A percentile compares a stretch with the other conserved stretches of the same genome.
Evolutionary conservation across 352 stramenopile species (phyloP).

Genomic region (Hyphochytrium catenoides): DNA sequence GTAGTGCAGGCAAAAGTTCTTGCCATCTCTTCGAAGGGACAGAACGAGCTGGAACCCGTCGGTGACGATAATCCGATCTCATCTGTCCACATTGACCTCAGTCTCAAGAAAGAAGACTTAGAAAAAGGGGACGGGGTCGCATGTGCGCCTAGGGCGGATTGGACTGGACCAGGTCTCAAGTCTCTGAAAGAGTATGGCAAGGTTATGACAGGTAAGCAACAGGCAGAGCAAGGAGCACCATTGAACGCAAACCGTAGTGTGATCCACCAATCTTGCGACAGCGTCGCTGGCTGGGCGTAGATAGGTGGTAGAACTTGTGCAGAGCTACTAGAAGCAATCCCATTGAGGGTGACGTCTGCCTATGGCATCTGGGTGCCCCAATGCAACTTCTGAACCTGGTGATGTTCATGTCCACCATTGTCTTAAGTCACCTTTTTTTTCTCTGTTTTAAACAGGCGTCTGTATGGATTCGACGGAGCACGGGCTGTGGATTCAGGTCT

Average conservation of each 20-base stretch:
- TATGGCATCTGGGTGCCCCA: no score
- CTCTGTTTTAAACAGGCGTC: no score
- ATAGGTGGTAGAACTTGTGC: no score
- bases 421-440: no score
- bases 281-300: no score
- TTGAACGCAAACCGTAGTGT: no score
- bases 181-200: conserved; percentile 8
- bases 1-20: conserved; percentile 36
- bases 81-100: conserved; percentile 39
- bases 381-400: no score
- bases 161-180: conserved; percentile 20
- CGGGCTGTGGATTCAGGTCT: conserved; percentile 31
- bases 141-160: conserved; percentile 45
- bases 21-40: conserved; percentile 31
- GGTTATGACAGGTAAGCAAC: conserved; percentile 30
- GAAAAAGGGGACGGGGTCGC: conserved; percentile 10
- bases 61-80: conserved; percentile 37
- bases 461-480: conserved; percentile 28
- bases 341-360: conserved; percentile 36
- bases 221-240: no score
- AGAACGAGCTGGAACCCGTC: conserved; percentile 58
- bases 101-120: conserved; percentile 27
- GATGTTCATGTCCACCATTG: no score
- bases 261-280: no score
- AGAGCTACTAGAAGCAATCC: no score